Percentiles rank a stretch among this genome's conserved stretches.
phyloP scores from a whole-genome alignment of 176 grass and related monocot species.

The Musa schizocarpa region DNA sequence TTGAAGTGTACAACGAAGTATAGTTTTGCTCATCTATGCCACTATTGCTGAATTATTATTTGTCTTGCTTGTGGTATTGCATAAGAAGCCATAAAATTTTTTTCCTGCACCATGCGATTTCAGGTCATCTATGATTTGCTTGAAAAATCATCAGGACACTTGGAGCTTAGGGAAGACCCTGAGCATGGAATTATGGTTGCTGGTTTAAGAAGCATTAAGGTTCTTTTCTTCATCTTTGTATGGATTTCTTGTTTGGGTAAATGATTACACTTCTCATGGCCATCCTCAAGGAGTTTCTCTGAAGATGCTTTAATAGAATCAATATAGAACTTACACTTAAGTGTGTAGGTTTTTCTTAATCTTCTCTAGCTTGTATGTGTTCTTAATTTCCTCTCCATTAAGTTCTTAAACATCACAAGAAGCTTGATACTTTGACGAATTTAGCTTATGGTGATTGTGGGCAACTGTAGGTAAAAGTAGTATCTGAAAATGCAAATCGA shows the following conservation, averaged over 20 bases:
- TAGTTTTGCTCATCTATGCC: background rate
- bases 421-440: too few relatives aligned
- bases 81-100: conserved; percentile 15
- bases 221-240: conserved; percentile 28
- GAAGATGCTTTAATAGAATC: too few relatives aligned
- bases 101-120: conserved; percentile 22
- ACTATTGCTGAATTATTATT: background rate
- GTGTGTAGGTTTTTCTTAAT: too few relatives aligned
- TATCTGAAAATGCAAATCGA: too few relatives aligned
- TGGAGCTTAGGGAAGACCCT: conserved; percentile 97
- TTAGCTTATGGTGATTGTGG: too few relatives aligned
- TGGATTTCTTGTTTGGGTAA: background rate
- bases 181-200: conserved; percentile 89
- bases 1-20: conserved; percentile 99
- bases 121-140: conserved; percentile 99
- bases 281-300: too few relatives aligned
- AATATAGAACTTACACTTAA: too few relatives aligned
- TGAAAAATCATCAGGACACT: conserved; percentile 89
- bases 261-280: too few relatives aligned
- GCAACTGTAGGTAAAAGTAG: too few relatives aligned
- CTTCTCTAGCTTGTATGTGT: too few relatives aligned
- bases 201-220: conserved; percentile 98
- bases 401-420: too few relatives aligned
- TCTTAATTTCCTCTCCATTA: too few relatives aligned
- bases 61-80: conserved; percentile 2